Percentiles rank a stretch among this genome's conserved stretches.
phyloP scores from a whole-genome alignment of 1,139 yeast species.

The Nakaseomyces kungkrabaensis region DNA sequence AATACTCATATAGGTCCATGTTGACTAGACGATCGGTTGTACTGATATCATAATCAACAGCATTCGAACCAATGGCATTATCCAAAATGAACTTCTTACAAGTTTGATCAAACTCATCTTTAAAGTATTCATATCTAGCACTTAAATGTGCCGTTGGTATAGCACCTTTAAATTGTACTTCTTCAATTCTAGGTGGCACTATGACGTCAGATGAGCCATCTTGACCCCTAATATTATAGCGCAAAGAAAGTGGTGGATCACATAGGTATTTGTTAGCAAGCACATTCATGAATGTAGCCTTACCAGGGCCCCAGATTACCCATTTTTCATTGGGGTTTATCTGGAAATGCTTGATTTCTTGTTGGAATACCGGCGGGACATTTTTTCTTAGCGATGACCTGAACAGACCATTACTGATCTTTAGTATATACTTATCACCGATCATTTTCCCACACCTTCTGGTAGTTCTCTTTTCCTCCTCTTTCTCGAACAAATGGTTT shows the following conservation, averaged over 20 bases:
- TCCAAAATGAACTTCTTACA: slow-evolving; percentile 51
- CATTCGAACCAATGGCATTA: slow-evolving; percentile 25
- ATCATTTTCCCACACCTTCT: background rate
- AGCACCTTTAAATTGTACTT: slow-evolving; percentile 56
- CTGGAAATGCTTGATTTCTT: slow-evolving; percentile 24
- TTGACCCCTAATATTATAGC: slow-evolving; percentile 12
- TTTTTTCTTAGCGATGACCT: slow-evolving; percentile 19
- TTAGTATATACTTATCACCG: slow-evolving; percentile 8
- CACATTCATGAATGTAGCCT: slow-evolving; percentile 20
- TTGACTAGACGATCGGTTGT: slow-evolving; percentile 27
- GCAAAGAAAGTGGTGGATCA: slow-evolving; percentile 21
- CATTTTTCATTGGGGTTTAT: slow-evolving; percentile 25
- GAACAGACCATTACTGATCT: slow-evolving; percentile 21
- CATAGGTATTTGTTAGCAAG: slow-evolving; percentile 21
- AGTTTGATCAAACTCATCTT: slow-evolving; percentile 73
- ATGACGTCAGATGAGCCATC: background rate
- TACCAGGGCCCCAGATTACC: slow-evolving; percentile 28
- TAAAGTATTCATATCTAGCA: slow-evolving; percentile 79
- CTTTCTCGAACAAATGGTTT: too few relatives aligned
- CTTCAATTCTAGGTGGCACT: slow-evolving; percentile 11
- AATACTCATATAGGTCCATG: slow-evolving; percentile 31
- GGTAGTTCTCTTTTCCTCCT: too few relatives aligned
- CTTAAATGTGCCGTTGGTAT: slow-evolving; percentile 68
- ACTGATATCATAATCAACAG: slow-evolving; percentile 20
- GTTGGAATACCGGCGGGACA: slow-evolving; percentile 18